A percentile compares a stretch with the other conserved stretches of the same genome.
Conservation (phyloP, 768 basidiomycete species). For the Hygrocybe coccinea region DNA sequence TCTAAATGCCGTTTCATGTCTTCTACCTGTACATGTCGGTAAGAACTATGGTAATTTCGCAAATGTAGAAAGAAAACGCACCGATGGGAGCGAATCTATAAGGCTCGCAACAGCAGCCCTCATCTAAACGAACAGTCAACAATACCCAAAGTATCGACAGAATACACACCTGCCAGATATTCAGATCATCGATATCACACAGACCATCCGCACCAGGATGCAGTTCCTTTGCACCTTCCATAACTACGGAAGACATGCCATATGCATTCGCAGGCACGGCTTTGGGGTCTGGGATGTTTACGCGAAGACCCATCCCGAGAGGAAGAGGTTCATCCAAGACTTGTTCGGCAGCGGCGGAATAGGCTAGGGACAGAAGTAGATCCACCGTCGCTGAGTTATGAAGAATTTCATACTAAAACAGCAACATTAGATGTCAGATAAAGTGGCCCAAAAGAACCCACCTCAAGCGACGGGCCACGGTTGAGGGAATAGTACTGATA, state of each 20-base stretch:
- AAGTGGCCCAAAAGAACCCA: constrained; percentile 20
- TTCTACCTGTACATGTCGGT: constrained; percentile 33
- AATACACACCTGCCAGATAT: constrained; percentile 30
- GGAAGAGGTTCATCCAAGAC: constrained; percentile 56
- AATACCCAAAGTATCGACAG: neutral
- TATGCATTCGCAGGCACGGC: neutral
- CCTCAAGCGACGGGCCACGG: constrained; percentile 64
- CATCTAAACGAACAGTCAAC: constrained; percentile 35
- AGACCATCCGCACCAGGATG: constrained; percentile 34
- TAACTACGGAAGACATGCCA: neutral
- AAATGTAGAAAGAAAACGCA: constrained; percentile 21
- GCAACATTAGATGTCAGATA: constrained; percentile 1
- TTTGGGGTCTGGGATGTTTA: constrained; percentile 35
- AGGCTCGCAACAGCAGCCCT: constrained; percentile 39
- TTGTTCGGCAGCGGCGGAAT: constrained; percentile 49
- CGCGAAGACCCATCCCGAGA: constrained; percentile 54
- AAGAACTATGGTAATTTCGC: neutral
- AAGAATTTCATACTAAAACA: constrained; percentile 59
- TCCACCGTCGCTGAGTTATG: constrained; percentile 62
- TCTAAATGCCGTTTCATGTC: constrained; percentile 59
- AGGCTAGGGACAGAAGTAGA: constrained; percentile 60
- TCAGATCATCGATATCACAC: constrained; percentile 50
- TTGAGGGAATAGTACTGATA: constrained; percentile 67
- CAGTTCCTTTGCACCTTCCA: neutral
- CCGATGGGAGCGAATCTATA: constrained; percentile 47